Evolutionary conservation across 2,329 filamentous ascomycete genomes (phyloP), one percentile per base, ranked within the genome.

Genomic region (Beauveria varroae): DNA sequence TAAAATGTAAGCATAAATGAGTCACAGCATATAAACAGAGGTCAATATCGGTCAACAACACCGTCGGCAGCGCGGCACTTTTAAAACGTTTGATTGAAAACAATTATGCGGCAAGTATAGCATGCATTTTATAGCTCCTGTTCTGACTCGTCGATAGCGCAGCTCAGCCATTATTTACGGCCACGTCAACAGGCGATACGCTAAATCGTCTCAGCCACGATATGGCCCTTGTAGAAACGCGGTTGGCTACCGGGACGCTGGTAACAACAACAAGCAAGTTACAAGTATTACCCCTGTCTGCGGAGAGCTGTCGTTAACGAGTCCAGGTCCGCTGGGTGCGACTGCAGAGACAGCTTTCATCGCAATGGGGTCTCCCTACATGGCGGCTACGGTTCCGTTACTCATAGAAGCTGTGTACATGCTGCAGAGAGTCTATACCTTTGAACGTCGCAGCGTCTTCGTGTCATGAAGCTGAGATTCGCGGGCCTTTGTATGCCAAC

Each of bases 351-450:
- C 68, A 9, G 68, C 74, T 1, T 67, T 83, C 0, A 76, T 85
- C 10, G 75, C 75, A 5, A 70, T 74, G 0, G 75, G 77, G 3
- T 78, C 82, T 2, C 76, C 73, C 40, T 78, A 78, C 59, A 72
- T 82, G 0, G 74, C 74, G 0, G 68, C 79, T 1, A 74, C 74
- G 0, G 72, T 84, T n/a, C 82, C 82, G 0, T 61, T 78, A 4
- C 63, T 62, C 2, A 22, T 70, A 3, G 9, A 65, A 4, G 57
- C 65, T 1, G 57, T 73, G 6, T 68, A 64, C 30, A n/a, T 67
- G 3, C 51, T 73, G 9, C 70, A 73, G 37, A 67, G 66, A 22
- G 68, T 67, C n/a, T 6, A 16, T 72, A 72, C 52, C 68, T 74
- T 3, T 63, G 66, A 0, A 74, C 72, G 1, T 73, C 72, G 1